Base-by-base conservation (phyloP, 2,329 filamentous ascomycete species). In the Botrytis medusae region DNA sequence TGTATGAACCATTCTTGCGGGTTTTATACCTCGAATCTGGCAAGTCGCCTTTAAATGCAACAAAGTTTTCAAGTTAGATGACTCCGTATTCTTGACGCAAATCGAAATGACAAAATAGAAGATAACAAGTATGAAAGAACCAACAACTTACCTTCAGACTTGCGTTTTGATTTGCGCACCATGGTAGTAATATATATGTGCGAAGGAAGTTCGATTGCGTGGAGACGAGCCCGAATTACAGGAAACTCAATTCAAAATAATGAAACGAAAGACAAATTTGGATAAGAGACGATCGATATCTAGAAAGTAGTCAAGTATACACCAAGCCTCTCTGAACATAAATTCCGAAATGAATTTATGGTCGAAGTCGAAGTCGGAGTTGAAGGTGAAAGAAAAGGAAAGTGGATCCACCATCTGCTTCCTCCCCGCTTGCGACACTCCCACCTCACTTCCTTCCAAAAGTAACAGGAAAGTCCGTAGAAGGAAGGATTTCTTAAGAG, bases 111-210 rank as follows among this genome's bases (percentile, higher is more conserved):
- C 29, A 67, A 16, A 12, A 34, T 40, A 25, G 16, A 51, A 67
- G 3, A 18, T 2, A 1, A 37, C n/a, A 37, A 25, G 14, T 7
- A 51, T 12, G 14, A 1, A 34, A 2, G 9, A 25, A 40, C 1
- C 22, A 18, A 25, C 14, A 10, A 48, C 71, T 61, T 51, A 72
- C 71, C 63, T 40, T 69, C 71, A 40, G 63, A 72, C 46, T 72
- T 69, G 51, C 71, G 63, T 60, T 72, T 72, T 16, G 25, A 2
- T 20, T 46, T 59, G n/a, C 32, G 44, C 29, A 34, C 42, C 71
- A 69, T 72, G 7, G 10, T 51, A 2, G 16, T 37, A 10, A 34
- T 32, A 6, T 44, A 4, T 42, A 14, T 14, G 14, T 29, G 7
- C 6, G 18, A 12, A 6, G 25, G 25, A 29, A 4, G 46, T 25